Percentiles rank a stretch among this genome's conserved stretches.
phyloP scores from a whole-genome alignment of 768 basidiomycete species.

The Termitomyces sp. region DNA sequence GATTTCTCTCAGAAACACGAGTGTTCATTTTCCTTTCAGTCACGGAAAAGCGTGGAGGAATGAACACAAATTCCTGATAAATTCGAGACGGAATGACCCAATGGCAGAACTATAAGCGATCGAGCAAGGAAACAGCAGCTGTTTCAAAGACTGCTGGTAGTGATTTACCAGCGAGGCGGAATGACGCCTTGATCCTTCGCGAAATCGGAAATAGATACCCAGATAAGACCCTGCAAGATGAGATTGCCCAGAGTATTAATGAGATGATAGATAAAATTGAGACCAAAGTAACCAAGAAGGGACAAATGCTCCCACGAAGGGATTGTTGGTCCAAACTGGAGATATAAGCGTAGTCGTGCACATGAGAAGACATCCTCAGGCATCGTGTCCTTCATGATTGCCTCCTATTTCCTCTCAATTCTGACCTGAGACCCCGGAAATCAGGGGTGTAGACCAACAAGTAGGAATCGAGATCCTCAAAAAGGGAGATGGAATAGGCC shows the following conservation, averaged over 20 bases:
- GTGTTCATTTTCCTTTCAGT: conserved; percentile 11
- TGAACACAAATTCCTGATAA: conserved; percentile 17
- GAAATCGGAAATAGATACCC: conserved; percentile 27
- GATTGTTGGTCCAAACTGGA: conserved; percentile 17
- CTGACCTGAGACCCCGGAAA: neutral
- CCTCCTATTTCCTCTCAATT: neutral
- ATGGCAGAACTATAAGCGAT: conserved; percentile 23
- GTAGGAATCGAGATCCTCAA: conserved; percentile 24
- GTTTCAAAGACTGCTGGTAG: conserved; percentile 17
- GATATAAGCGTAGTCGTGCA: conserved; percentile 16
- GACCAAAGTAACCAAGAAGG: conserved; percentile 17
- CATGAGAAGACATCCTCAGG: conserved; percentile 22
- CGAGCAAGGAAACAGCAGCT: conserved; percentile 15
- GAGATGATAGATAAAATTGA: conserved; percentile 12
- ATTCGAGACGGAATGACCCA: conserved; percentile 15
- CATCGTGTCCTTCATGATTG: conserved; percentile 22
- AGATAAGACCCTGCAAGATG: conserved; percentile 1
- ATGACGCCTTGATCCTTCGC: conserved; percentile 24
- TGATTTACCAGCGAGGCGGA: conserved; percentile 9
- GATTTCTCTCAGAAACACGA: conserved; percentile 12
- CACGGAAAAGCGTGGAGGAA: conserved; percentile 18
- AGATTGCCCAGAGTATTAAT: conserved; percentile 10
- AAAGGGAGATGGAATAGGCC: neutral
- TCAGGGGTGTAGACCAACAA: neutral
- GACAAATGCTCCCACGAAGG: conserved; percentile 21